Evolutionary conservation across 2,329 filamentous ascomycete species (phyloP), one percentile per base, ranked within the genome.

Genomic region (Neopestalotiopsis rosae): DNA sequence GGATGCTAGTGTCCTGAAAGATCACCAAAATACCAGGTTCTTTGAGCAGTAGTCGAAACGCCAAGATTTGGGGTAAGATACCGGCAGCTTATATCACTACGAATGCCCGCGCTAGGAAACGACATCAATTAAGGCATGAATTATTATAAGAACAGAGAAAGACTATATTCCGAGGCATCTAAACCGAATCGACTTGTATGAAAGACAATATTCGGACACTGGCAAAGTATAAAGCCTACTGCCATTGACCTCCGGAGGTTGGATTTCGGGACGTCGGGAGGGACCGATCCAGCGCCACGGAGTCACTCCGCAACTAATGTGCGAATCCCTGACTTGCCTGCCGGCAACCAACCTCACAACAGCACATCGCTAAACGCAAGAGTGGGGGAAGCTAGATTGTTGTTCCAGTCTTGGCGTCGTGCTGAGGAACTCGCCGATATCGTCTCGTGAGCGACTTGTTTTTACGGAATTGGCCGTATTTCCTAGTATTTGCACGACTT

Each of bases 131-230:
- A 38, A 3, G 5, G 34, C 34, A 38, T 38, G 10, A 38, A 38
- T 38, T 3, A 38, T 28, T 28, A 28, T 28, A 28, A 28, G 24
- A 28, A 28, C 24, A 28, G 24, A 28, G 24, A 28, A 28, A 28
- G 24, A 28, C 24, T 28, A 28, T n/a, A 45, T 45, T 17, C n/a
- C 1, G 42, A 14, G 14, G 4, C 14, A 45, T 7, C 7, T n/a
- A 7, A 6, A 49, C 7, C 7, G 1, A n/a, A 49, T 49, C 42
- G 14, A 49, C 42, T 49, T n/a, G 4, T 49, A 5, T 28, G 3
- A n/a, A 49, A 49, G n/a, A 49, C 42, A 52, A 52, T 17, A 52
- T 52, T 52, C 45, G 45, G 45, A 52, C 45, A 52, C 45, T 52
- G 45, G 17, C 45, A 52, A 52, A 52, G n/a, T n/a, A 52, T 52